Percentiles rank a stretch among this genome's conserved stretches.
These are phyloP conservation scores for Diaporthe australafricana DNA, from an alignment of 2,329 filamentous ascomycete species.

Conservation along the genomic window DNA sequence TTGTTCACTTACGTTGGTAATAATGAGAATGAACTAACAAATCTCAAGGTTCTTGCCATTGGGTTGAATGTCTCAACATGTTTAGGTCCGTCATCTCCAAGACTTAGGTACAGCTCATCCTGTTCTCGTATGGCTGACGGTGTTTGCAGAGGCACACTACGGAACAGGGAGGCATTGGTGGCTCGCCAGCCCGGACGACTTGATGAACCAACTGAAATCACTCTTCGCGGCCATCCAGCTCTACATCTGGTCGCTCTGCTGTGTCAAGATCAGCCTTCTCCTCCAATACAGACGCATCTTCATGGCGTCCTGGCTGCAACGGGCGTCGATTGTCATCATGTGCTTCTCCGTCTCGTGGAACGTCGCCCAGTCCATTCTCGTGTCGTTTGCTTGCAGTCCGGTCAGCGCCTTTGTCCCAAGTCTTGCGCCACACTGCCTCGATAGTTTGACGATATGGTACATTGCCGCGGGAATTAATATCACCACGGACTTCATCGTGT, in stretches of 20 bases:
- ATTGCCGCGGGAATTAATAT: constrained; percentile 49
- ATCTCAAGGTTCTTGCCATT: constrained; percentile 25
- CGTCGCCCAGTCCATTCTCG: constrained; percentile 41
- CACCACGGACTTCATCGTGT: constrained; percentile 50
- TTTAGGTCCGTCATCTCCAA: constrained; percentile 15
- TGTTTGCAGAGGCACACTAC: constrained; percentile 13
- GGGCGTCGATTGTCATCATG: constrained; percentile 32
- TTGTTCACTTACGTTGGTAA: too few species aligned
- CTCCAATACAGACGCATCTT: constrained; percentile 50
- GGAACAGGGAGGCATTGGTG: constrained; percentile 29
- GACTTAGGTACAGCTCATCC: not conserved
- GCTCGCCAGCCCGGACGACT: constrained; percentile 20
- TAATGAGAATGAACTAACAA: not conserved
- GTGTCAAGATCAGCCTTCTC: constrained; percentile 49
- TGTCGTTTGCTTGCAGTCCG: constrained; percentile 46
- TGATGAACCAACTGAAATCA: constrained; percentile 4
- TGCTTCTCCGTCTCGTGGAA: constrained; percentile 44
- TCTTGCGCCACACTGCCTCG: constrained; percentile 36
- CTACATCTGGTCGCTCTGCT: constrained; percentile 47
- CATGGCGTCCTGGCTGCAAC: constrained; percentile 41
- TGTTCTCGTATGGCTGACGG: not conserved
- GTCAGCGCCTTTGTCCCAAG: constrained; percentile 41
- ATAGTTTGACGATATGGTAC: constrained; percentile 41
- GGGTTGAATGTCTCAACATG: constrained; percentile 25
- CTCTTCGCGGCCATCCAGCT: constrained; percentile 36